phyloP scores from a whole-genome alignment of 768 basidiomycete species.

The Wakefieldia striispora region DNA sequence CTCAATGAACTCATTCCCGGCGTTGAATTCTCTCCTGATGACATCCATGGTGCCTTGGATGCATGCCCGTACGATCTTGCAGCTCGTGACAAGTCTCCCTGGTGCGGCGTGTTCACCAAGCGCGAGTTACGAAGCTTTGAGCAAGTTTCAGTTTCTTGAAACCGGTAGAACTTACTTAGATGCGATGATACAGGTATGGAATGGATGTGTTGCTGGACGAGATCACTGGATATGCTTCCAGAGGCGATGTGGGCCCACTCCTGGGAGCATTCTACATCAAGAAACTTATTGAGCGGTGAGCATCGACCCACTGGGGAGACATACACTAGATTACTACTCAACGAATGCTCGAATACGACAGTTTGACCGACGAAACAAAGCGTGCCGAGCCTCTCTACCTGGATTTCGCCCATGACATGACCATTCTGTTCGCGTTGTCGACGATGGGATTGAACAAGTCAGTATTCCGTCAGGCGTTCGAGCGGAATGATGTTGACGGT shows the following conservation, averaged over 20 bases:
- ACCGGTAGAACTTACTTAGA: too few species aligned
- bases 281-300: constrained; percentile 39
- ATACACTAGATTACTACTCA: neutral
- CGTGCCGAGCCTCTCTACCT: constrained; percentile 34
- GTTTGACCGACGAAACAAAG: constrained; percentile 34
- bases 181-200: constrained; percentile 30
- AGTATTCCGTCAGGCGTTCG: neutral
- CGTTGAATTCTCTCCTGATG: constrained; percentile 27
- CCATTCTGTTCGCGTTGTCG: constrained; percentile 37
- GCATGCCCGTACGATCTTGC: constrained; percentile 43
- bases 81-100: constrained; percentile 34
- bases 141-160: neutral
- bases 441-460: constrained; percentile 38
- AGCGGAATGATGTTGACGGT: neutral
- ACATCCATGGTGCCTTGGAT: constrained; percentile 39
- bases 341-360: constrained; percentile 2
- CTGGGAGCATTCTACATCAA: constrained; percentile 39
- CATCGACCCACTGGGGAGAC: neutral
- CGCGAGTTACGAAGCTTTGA: constrained; percentile 37
- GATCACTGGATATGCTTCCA: constrained; percentile 30
- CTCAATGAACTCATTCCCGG: constrained; percentile 36
- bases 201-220: constrained; percentile 35
- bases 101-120: constrained; percentile 39
- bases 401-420: constrained; percentile 42
- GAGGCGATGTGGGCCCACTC: constrained; percentile 29